Percentiles rank a stretch among this genome's conserved stretches.
Conservation (phyloP, 805 yeast genomes). For the Torulaspora delbrueckii region DNA sequence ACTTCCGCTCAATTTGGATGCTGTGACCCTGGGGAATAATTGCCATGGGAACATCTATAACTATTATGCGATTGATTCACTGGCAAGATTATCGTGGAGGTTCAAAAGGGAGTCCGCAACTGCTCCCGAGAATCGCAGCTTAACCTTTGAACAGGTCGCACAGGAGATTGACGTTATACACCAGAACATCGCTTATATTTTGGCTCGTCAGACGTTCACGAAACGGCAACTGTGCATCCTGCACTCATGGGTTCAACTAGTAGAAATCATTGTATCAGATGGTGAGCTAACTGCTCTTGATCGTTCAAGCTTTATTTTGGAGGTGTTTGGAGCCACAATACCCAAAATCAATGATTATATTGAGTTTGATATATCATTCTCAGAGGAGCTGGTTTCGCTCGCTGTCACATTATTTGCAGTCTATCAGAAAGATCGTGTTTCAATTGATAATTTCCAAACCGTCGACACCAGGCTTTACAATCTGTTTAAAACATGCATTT, state of each 20-base stretch:
- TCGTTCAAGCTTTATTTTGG: constrained; percentile 64
- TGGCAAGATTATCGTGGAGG: constrained; percentile 31
- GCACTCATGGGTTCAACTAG: constrained; percentile 78
- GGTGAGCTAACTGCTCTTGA: constrained; percentile 43
- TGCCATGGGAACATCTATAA: constrained; percentile 39
- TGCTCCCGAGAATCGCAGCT: neutral
- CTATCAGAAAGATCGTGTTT: constrained; percentile 47
- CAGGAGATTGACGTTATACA: constrained; percentile 19
- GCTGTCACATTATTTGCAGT: constrained; percentile 65
- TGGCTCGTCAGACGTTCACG: constrained; percentile 46
- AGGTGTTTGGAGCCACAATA: constrained; percentile 66
- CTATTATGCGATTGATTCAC: constrained; percentile 38
- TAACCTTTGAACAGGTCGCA: constrained; percentile 2
- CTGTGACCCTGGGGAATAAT: constrained; percentile 32
- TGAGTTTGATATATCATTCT: constrained; percentile 56
- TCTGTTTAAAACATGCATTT: constrained; percentile 66
- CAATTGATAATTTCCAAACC: constrained; percentile 32
- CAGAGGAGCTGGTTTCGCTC: constrained; percentile 72
- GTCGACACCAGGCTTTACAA: constrained; percentile 58
- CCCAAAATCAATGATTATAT: constrained; percentile 76
- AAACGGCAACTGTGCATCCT: constrained; percentile 55
- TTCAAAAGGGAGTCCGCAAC: neutral
- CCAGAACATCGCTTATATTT: constrained; percentile 41
- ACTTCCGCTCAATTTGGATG: constrained; percentile 42
- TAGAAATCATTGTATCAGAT: constrained; percentile 67